Percentiles rank a stretch among this genome's conserved stretches.
Evolutionary conservation across 306 rosid species (phyloP).

Genomic region (Carpinus viminea): DNA sequence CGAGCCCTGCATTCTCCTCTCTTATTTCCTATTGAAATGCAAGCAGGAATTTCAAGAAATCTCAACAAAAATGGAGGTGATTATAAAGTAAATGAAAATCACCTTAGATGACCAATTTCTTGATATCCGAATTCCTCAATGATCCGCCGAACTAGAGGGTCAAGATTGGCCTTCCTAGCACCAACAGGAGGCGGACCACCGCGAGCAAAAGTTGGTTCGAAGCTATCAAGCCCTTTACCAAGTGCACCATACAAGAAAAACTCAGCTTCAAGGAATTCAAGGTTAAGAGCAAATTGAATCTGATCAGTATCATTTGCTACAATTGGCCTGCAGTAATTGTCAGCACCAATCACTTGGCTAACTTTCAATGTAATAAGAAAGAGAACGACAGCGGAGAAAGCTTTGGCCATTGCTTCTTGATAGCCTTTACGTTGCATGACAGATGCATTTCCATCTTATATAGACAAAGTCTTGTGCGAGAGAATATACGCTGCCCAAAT

Average conservation of each 20-base stretch:
- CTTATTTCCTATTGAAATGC: no score
- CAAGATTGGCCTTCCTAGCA: constrained; percentile 29
- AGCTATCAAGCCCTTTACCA: constrained; percentile 24
- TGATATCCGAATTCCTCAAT: constrained; percentile 37
- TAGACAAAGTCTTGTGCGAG: no score
- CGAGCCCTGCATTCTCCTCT: no score
- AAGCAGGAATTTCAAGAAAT: no score
- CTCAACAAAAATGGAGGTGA: not conserved
- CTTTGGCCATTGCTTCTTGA: not conserved
- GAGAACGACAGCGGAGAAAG: not conserved
- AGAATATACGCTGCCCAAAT: no score
- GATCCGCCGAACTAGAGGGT: constrained; percentile 6
- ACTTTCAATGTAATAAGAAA: not conserved
- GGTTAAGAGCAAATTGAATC: constrained; percentile 33
- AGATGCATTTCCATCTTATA: no score
- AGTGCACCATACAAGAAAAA: constrained; percentile 13
- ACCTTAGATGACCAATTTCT: constrained; percentile 41
- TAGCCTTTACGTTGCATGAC: no score
- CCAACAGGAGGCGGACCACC: constrained; percentile 41
- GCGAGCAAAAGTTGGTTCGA: not conserved
- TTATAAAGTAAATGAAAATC: not conserved
- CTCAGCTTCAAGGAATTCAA: constrained; percentile 34
- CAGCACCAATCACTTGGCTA: not conserved
- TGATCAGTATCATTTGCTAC: constrained; percentile 21
- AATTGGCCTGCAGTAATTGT: constrained; percentile 1